Base-by-base conservation (phyloP, 345 rosid genomes). In the Trapa bicornis region DNA sequence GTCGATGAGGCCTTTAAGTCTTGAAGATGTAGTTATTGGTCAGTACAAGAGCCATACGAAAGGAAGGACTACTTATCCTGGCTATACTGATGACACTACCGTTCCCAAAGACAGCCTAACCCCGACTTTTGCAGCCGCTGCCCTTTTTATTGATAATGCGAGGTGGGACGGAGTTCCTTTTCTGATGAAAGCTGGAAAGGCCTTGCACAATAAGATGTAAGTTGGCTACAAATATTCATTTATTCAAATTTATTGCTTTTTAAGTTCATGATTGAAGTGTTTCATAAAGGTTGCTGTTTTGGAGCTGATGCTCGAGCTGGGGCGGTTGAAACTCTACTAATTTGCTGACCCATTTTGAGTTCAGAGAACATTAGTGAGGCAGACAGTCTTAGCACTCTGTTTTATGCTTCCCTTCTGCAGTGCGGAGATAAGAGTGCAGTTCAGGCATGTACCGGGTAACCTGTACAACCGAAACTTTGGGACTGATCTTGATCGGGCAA, bases 141-240 rank as follows among this genome's bases (percentile, higher is more conserved):
- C 99, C 17, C 87, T 94, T 63, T 94, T 94, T 79, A 89, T 94
- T 16, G 86, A 94, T 71, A 94, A 94, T 57, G 96, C 99, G 6
- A 87, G 99, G 83, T 94, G 99, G 99, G 97, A 89, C 48, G 99
- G 99, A 2, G 99, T 94, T 53, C 99, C 99, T 47, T 94, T 94
- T 77, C 81, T 94, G 45, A 87, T 94, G 97, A 91, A 89, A 89
- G 97, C 97, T 22, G 99, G 99, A 38, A 94, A 94, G 79, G 99
- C 97, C 64, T 79, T 94, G 65, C 95, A 94, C 69, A 86, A 80
- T 67, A 87, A 81, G 74, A 80, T 92, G 98, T 90, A 72, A 22
- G 54, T 35, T 39, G n/a, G 70, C 65, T 47, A 11, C 60, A 2
- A 22, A 41, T 41, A 41, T 41, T 4, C 43, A 41, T 41, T 8